Base-by-base conservation (phyloP, 2,329 filamentous ascomycete genomes). In the Epichloe sibirici region DNA sequence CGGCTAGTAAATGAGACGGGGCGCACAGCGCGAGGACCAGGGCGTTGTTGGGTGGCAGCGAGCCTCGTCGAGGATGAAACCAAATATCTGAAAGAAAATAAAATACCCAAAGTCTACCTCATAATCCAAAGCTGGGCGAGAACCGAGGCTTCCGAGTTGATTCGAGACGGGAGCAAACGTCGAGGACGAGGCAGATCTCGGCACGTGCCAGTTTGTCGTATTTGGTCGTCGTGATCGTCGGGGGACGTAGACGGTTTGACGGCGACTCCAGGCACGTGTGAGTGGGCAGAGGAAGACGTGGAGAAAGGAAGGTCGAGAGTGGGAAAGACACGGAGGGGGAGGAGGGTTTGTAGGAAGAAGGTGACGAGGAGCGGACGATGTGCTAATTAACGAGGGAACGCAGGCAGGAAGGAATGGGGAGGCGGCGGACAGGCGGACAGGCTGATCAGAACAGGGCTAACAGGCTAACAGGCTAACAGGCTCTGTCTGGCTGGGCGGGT, bases 101-200 rank as follows among this genome's bases (percentile, higher is more conserved):
- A 52, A 54, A 66, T 66, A 62, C 59, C 63, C 62, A 66, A 66
- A 65, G 59, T 57, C 63, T 67, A 67, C 59, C 62, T 62, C 65
- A 67, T 67, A 66, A 60, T 64, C 64, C 60, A 62, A 64, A 60
- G 49, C 49, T 50, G 44, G n/a, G 49, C 31, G 49, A 28, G 44
- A 51, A 53, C 38, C 46, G 52, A 44, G 48, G 28, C 52, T 55
- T 55, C 49, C 42, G 45, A 40, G 39, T 31, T 38, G 35, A 38
- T 31, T 34, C 43, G 37, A 11, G 34, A 45, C 17, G 45, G 34
- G 45, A 49, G 44, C 28, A 47, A 50, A 34, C n/a, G 51, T 53
- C 45, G 40, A 39, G 34, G 53, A 48, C 51, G 45, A 51, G 47
- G 51, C 43, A 23, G 44, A 45, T 49, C 48, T 51, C 45, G 48